These are phyloP conservation scores for Microbotryum intermedium DNA, from an alignment of 1,284 basidiomycete species.

Conservation along the genomic window DNA sequence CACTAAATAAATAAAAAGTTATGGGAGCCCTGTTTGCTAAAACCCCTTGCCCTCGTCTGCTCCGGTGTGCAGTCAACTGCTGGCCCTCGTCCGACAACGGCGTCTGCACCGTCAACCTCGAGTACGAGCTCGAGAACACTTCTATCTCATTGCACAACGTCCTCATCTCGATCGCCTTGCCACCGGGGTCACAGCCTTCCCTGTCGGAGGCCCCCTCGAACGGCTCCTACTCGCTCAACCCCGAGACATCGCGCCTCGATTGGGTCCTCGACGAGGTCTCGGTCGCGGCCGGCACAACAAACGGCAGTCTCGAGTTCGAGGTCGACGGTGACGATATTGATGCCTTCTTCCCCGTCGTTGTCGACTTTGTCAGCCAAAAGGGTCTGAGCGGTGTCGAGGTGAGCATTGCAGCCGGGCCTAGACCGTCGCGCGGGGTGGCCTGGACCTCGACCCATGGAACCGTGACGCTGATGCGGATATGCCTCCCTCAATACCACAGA, in stretches of 20 bases:
- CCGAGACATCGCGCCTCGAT: slow-evolving; percentile 64
- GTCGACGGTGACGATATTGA: slow-evolving; percentile 73
- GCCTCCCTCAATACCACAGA: slow-evolving; percentile 3
- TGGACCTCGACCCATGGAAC: background rate
- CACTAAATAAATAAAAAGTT: background rate
- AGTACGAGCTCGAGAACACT: slow-evolving; percentile 75
- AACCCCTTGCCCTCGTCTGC: background rate
- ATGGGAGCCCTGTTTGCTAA: no score
- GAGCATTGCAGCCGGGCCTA: background rate
- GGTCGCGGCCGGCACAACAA: slow-evolving; percentile 47
- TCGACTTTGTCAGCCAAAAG: slow-evolving; percentile 59
- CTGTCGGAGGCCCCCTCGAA: slow-evolving; percentile 56
- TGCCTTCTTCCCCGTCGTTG: slow-evolving; percentile 85
- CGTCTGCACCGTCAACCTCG: slow-evolving; percentile 85
- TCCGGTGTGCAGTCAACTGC: slow-evolving; percentile 62
- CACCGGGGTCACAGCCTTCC: slow-evolving; percentile 75
- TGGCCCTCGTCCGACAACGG: slow-evolving; percentile 92
- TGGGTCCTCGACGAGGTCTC: slow-evolving; percentile 62
- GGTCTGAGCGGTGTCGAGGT: slow-evolving; percentile 38
- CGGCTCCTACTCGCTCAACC: slow-evolving; percentile 68
- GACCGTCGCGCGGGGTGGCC: no score
- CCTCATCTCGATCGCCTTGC: slow-evolving; percentile 82
- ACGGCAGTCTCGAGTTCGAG: slow-evolving; percentile 78
- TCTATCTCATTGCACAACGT: slow-evolving; percentile 67
- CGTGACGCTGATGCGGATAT: background rate